A percentile compares a stretch with the other conserved stretches of the same genome.
Conservation (phyloP, 1,284 basidiomycete species). For the Cutaneotrichosporon sp. region DNA sequence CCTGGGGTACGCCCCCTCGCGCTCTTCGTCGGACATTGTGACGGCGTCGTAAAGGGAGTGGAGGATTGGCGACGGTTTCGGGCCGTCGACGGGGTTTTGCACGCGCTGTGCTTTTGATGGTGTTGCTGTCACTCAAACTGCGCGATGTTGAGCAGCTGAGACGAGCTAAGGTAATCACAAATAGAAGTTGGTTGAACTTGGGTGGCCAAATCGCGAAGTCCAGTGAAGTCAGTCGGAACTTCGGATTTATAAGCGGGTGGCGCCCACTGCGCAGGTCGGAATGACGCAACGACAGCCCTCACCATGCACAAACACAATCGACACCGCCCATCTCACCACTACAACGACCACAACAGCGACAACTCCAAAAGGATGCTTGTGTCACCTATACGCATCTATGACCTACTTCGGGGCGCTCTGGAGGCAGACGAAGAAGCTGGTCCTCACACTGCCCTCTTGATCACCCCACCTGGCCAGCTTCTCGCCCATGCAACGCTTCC, state of each 20-base stretch:
- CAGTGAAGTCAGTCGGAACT: neutral
- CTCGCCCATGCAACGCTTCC: constrained; percentile 19
- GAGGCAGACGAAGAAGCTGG: constrained; percentile 11
- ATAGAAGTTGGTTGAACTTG: no score
- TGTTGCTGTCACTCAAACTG: neutral
- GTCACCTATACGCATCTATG: constrained; percentile 15
- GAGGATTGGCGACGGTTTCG: neutral
- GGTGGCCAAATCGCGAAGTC: neutral
- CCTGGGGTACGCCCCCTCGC: constrained; percentile 47
- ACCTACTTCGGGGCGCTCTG: constrained; percentile 12
- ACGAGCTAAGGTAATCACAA: no score
- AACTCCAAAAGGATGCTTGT: constrained; percentile 20
- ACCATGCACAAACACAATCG: no score
- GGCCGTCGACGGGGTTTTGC: neutral
- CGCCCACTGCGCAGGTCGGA: neutral
- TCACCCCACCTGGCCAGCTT: constrained; percentile 30
- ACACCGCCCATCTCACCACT: no score
- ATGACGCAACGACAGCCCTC: neutral
- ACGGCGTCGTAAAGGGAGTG: neutral
- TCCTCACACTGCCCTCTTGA: constrained; percentile 31
- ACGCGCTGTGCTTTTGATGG: neutral
- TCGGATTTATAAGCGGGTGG: constrained; percentile 7
- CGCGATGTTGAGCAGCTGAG: neutral
- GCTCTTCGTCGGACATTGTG: constrained; percentile 19
- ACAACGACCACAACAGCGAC: no score